Base-by-base conservation (phyloP, 1,284 basidiomycete species). In the Microbotryum intermedium region DNA sequence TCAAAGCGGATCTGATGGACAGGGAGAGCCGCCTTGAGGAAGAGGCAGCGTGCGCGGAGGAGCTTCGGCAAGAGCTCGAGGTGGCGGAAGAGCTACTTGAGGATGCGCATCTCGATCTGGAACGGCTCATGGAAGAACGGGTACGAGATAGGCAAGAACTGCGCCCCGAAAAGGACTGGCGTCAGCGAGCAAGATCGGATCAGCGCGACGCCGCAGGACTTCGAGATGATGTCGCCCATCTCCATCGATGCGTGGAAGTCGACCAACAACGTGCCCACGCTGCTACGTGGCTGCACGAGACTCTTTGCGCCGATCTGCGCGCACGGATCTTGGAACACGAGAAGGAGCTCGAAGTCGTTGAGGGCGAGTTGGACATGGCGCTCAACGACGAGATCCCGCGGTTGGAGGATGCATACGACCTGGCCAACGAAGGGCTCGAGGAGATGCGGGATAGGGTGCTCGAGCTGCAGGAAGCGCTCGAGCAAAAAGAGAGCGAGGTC, bases 151-250 rank as follows among this genome's bases (percentile, higher is more conserved):
- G 62, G 2, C 55, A 50, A 18, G 43, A 59, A 9, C 4, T 46
- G 48, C 10, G 59, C 20, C 47, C 44, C 39, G 65, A 66, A 53
- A 66, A 66, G 58, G 65, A 66, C 25, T 66, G 65, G 65, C 34
- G 65, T 20, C 65, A 66, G 50, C 28, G 65, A 13, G 62, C 62
- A 20, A 47, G 65, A 56, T 58, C 57, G 16, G 65, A 66, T 39
- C 26, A 23, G 60, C 34, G 65, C 21, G 65, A 66, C 26, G 26
- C 30, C 2, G 34, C n/a, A 2, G 62, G 59, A 11, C 25, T 66
- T 29, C 25, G 53, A 21, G 53, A 60, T 2, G 53, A 60, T 2
- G 51, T 66, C 4, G 52, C 25, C 25, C 25, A 28, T 25, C 50
- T 51, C 29, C 23, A 51, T 11, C 50, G 50, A 51, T 51, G n/a